Evolutionary conservation across 495 filamentous ascomycete genomes (phyloP).

Genomic region (Jackrogersella multiformis): DNA sequence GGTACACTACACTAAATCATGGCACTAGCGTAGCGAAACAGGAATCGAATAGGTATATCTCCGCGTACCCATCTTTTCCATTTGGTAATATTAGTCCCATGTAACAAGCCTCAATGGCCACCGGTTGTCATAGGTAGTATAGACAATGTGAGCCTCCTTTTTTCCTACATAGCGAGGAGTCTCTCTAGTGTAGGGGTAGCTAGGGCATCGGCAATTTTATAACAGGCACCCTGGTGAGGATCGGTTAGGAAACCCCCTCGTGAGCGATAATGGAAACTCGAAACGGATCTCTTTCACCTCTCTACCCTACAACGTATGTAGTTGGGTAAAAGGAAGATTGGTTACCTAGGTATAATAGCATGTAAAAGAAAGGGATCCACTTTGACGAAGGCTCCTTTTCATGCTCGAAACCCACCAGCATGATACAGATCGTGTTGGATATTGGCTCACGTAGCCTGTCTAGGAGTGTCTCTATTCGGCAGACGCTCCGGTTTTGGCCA

Average conservation of each 20-base stretch:
- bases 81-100: no score
- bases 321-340: background rate
- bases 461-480: slow-evolving; percentile 28
- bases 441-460: slow-evolving; percentile 31
- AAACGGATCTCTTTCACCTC: slow-evolving; percentile 19
- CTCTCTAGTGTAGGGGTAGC: background rate
- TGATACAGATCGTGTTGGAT: slow-evolving; percentile 46
- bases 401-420: slow-evolving; percentile 39
- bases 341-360: background rate
- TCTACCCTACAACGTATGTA: background rate
- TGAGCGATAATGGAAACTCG: slow-evolving; percentile 29
- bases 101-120: slow-evolving; percentile 10
- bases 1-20: slow-evolving; percentile 16
- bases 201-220: slow-evolving; percentile 13
- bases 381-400: slow-evolving; percentile 24
- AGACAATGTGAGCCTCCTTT: slow-evolving; percentile 7
- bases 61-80: no score
- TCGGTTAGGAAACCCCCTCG: slow-evolving; percentile 4
- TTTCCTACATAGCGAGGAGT: slow-evolving; percentile 20
- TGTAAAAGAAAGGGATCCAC: slow-evolving; percentile 19
- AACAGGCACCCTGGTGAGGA: slow-evolving; percentile 14
- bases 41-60: background rate
- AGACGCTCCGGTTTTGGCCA: slow-evolving; percentile 6
- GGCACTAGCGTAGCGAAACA: slow-evolving; percentile 6
- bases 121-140: background rate